These are phyloP conservation scores for Fusarium fujikuroi DNA, from an alignment of 2,329 filamentous ascomycete species.

Conservation along the genomic window DNA sequence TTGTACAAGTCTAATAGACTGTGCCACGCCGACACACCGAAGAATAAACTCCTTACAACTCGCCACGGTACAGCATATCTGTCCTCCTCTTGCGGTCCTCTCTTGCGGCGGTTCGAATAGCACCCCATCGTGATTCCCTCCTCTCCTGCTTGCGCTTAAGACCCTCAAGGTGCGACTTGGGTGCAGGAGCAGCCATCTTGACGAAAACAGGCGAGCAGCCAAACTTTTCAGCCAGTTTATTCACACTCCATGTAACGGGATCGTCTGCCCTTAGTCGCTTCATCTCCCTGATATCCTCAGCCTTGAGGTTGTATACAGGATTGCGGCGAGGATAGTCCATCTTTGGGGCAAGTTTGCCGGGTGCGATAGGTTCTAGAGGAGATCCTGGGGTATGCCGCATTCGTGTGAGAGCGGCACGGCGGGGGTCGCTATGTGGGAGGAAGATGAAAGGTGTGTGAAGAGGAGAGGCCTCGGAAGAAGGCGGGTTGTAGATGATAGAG, in stretches of 20 bases:
- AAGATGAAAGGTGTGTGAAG: slow-evolving; percentile 75
- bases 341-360: slow-evolving; percentile 49
- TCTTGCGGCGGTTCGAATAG: slow-evolving; percentile 63
- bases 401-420: slow-evolving; percentile 60
- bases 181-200: slow-evolving; percentile 65
- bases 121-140: slow-evolving; percentile 67
- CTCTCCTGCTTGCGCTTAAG: slow-evolving; percentile 59
- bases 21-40: neutral
- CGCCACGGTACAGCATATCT: slow-evolving; percentile 62
- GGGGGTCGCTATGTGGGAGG: slow-evolving; percentile 67
- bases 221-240: slow-evolving; percentile 63
- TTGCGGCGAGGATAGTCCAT: slow-evolving; percentile 51
- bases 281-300: slow-evolving; percentile 69
- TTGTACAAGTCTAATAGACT: slow-evolving; percentile 35
- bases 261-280: slow-evolving; percentile 63
- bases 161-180: slow-evolving; percentile 58
- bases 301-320: slow-evolving; percentile 63
- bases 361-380: slow-evolving; percentile 26
- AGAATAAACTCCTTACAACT: slow-evolving; percentile 53
- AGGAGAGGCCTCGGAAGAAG: slow-evolving; percentile 65
- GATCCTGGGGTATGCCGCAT: slow-evolving; percentile 52
- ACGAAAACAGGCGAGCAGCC: slow-evolving; percentile 67
- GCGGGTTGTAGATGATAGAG: slow-evolving; percentile 67
- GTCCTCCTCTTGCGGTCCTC: slow-evolving; percentile 66
- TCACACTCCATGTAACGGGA: slow-evolving; percentile 66